These are phyloP conservation scores for Calonectria honghensis DNA, from an alignment of 2,329 filamentous ascomycete genomes.

Conservation along the genomic window DNA sequence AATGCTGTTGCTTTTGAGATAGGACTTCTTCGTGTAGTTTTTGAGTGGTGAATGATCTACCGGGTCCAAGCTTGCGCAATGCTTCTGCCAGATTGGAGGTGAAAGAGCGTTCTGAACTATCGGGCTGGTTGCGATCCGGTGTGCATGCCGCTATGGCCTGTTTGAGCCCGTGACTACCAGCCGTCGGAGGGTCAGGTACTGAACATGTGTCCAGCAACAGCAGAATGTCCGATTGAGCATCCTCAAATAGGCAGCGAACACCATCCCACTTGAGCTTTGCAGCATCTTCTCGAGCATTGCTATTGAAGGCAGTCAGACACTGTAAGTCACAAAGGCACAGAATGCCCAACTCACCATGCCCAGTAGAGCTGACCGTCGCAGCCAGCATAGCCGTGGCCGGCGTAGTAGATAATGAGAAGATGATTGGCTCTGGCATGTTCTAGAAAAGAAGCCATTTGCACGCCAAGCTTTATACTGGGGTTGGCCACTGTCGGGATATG, in stretches of 20 bases:
- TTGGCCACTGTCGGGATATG: constrained; percentile 76
- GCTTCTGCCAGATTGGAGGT: constrained; percentile 75
- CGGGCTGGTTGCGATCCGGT: constrained; percentile 68
- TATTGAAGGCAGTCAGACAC: constrained; percentile 64
- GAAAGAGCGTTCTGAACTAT: constrained; percentile 72
- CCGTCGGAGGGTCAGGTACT: constrained; percentile 69
- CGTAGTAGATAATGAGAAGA: constrained; percentile 79
- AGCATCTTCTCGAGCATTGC: constrained; percentile 75
- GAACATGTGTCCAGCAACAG: constrained; percentile 78
- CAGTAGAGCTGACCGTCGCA: constrained; percentile 78
- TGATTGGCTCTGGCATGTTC: constrained; percentile 75
- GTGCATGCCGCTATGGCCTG: constrained; percentile 78
- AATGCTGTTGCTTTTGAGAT: constrained; percentile 64
- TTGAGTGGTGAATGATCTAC: constrained; percentile 74
- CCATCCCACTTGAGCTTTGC: constrained; percentile 78
- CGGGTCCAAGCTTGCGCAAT: constrained; percentile 71
- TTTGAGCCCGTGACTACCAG: constrained; percentile 74
- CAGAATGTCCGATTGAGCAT: constrained; percentile 78
- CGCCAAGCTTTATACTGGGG: constrained; percentile 76
- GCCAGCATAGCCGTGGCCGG: constrained; percentile 76
- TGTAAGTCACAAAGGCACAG: constrained; percentile 42
- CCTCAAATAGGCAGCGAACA: constrained; percentile 77
- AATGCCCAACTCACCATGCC: constrained; percentile 74
- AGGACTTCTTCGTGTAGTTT: constrained; percentile 74
- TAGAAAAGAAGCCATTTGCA: constrained; percentile 76